phyloP scores from a whole-genome alignment of 257 asterid genomes.

The Scutellaria galericulata region DNA sequence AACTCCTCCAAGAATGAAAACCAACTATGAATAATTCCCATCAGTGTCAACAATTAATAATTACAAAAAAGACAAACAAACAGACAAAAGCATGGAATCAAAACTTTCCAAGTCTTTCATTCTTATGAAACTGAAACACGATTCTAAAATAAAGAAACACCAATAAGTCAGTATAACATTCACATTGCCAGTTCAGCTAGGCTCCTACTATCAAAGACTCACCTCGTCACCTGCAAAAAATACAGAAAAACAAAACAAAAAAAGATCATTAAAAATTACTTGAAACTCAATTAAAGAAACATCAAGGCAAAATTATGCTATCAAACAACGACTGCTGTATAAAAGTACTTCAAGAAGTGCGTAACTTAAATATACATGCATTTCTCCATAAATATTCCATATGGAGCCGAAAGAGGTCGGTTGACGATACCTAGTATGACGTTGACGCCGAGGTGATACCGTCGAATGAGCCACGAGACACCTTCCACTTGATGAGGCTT shows the following conservation, averaged over 20 bases:
- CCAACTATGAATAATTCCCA: background rate
- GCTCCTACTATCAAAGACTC: conserved; percentile 31
- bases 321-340: background rate
- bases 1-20: conserved; percentile 3
- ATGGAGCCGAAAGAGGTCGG: background rate
- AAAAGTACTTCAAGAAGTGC: background rate
- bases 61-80: background rate
- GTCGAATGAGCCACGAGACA: conserved; percentile 82
- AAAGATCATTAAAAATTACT: background rate
- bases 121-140: background rate
- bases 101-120: conserved; percentile 8
- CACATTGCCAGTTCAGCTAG: conserved; percentile 27
- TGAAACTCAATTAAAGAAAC: background rate
- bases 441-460: conserved; percentile 82
- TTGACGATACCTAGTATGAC: conserved; percentile 72
- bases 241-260: conserved; percentile 1
- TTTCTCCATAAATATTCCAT: background rate
- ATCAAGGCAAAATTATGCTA: background rate
- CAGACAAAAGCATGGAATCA: background rate
- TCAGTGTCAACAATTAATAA: background rate
- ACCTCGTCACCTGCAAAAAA: conserved; percentile 93
- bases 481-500: conserved; percentile 93
- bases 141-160: conserved; percentile 3
- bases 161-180: conserved; percentile 16
- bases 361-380: background rate